Base-by-base conservation (phyloP, 805 yeast species). In the Priceomyces carsonii region DNA sequence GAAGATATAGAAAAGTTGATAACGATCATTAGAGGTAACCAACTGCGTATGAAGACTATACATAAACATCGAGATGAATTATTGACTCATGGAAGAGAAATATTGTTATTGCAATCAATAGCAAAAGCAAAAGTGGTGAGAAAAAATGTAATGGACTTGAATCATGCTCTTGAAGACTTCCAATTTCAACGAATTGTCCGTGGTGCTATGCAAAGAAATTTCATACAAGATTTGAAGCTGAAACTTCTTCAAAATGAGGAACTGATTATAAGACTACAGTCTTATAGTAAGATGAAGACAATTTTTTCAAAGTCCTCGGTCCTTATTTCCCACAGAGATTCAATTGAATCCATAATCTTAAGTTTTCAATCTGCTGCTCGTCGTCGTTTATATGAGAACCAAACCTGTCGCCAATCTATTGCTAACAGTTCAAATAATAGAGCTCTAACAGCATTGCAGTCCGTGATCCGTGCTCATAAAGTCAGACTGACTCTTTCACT, bases 1-100 rank as follows among this genome's bases (percentile, higher is more conserved):
- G 73, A 71, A 8, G 77, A 75, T 45, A 45, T 82, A 15, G 56
- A 71, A 2, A 54, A 51, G 7, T 59, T 83, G 14, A 79, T 78
- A 47, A 61, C 82, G 0, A 46, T 69, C 0, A 59, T 74, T 6
- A 69, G 86, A 54, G 85, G 86, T 7, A 54, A 61, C 8, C 25
- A 67, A 36, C 35, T 59, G 10, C 48, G 73, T 34, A 43, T 39
- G 29, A 56, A 42, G 41, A 57, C 66, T 6, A 49, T 56, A 29
- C 66, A 52, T 44, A 55, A 55, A 29, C 63, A 67, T 38, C 53
- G 71, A 19, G 64, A 53, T 33, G 66, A 59, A 21, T 40, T 67
- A 24, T 20, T 53, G 12, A 31, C 53, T 4, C 62, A 44, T 45
- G 51, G 56, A 30, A 41, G 49, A 21, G 65, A 63, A 3, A 47